Percentiles rank a stretch among this genome's conserved stretches.
These are phyloP conservation scores for Ogataea methylovora DNA, from an alignment of 805 yeast species.

Conservation along the genomic window DNA sequence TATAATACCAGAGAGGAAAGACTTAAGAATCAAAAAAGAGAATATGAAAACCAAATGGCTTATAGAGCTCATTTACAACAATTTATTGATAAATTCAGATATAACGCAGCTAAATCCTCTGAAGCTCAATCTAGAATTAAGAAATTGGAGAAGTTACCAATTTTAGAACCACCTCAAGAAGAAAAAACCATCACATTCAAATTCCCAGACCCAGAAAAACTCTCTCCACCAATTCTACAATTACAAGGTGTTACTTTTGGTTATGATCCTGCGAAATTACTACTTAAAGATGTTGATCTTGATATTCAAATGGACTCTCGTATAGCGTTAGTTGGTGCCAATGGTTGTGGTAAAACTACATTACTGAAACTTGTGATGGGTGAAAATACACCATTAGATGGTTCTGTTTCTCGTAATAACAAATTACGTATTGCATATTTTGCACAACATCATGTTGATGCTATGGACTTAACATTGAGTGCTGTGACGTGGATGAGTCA, in stretches of 20 bases:
- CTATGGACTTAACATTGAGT: constrained; percentile 79
- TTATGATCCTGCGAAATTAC: constrained; percentile 55
- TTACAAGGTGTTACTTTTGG: constrained; percentile 84
- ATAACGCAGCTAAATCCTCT: constrained; percentile 94
- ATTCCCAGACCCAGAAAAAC: constrained; percentile 90
- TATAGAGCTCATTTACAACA: constrained; percentile 87
- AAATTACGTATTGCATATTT: constrained; percentile 91
- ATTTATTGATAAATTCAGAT: constrained; percentile 93
- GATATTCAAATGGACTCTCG: constrained; percentile 92
- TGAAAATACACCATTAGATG: constrained; percentile 63
- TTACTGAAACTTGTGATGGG: constrained; percentile 82
- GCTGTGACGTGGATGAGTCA: constrained; percentile 95
- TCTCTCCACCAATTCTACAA: constrained; percentile 92
- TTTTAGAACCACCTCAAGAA: constrained; percentile 90
- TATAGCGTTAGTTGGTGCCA: constrained; percentile 96
- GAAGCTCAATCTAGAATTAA: constrained; percentile 98
- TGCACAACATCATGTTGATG: constrained; percentile 97
- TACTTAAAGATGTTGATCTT: constrained; percentile 72
- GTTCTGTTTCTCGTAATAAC: constrained; percentile 72
- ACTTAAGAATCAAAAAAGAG: constrained; percentile 84
- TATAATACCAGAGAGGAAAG: constrained; percentile 93
- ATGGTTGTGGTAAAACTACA: constrained; percentile 99
- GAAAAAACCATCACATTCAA: constrained; percentile 78
- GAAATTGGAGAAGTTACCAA: constrained; percentile 89
- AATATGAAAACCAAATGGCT: constrained; percentile 97